Evolutionary conservation across 192 early-diverging fungal genomes (phyloP), one percentile per base, ranked within the genome.

Genomic region (Funneliformis geosporum): DNA sequence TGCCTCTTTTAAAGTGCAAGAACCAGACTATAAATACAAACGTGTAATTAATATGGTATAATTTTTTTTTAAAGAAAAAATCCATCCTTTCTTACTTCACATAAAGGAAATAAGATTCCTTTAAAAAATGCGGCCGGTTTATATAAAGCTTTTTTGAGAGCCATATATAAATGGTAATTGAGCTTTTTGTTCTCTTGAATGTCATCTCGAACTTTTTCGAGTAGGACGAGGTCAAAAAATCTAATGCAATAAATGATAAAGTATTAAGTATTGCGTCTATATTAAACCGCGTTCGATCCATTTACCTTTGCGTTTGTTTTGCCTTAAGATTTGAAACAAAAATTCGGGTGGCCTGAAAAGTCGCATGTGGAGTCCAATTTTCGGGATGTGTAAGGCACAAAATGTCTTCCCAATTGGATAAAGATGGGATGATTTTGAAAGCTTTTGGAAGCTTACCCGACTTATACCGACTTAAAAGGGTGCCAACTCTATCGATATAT

Each of bases 111-210:
- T 73, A 98, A 76, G 46, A 99, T 90, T 72, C 98, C 97, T 88
- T 98, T 99, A 90, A 98, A 99, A 81, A 98, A 98, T 27, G 96
- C 96, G 8, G 93, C 93, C 38, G 96, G 96, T 87, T 98, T 99
- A 86, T 98, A 99, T 43, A 98, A 88, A 5, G 93, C 89, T 89
- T 99, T 99, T 80, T 98, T 99, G 68, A 99, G 86, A 9, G 98
- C 88, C 91, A 99, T 93, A 84, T 97, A 99, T 71, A 97, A 85
- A 79, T 99, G 98, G 82, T 96, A 98, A 86, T 98, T 97, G 76
- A 99, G 89, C 85, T 97, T 99, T 82, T 97, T 97, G 83, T 93
- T 98, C 62, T 96, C 95, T n/a, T 87, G 89, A 88, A 99, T 98
- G 79, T 99, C 98, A 67, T 96, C 94, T 62, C 97, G 88, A 43